Percentiles rank a stretch among this genome's conserved stretches.
These are phyloP conservation scores for Salvia splendens DNA, from an alignment of 257 asterid species.

Conservation along the genomic window DNA sequence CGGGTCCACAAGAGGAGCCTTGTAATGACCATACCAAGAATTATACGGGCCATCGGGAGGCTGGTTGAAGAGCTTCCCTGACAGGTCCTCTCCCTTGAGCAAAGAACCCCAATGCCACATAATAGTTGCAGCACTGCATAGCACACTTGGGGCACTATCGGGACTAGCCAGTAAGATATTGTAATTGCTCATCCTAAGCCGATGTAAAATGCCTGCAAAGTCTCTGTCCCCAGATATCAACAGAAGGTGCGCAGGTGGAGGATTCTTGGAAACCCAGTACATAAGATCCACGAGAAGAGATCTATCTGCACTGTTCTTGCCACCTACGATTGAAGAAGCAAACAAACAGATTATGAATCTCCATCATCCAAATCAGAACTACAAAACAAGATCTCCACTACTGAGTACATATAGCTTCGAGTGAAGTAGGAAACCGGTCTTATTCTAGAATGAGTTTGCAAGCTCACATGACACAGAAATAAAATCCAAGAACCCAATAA, in stretches of 20 bases:
- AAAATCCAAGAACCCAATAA: background rate
- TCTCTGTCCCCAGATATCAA: conserved; percentile 85
- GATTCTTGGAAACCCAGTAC: conserved; percentile 93
- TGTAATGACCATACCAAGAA: conserved; percentile 89
- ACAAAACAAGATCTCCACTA: background rate
- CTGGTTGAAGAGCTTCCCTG: conserved; percentile 81
- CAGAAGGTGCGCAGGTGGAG: conserved; percentile 95
- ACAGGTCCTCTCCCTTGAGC: conserved; percentile 70
- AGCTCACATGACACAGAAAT: background rate
- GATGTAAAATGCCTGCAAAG: conserved; percentile 78
- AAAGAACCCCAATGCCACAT: conserved; percentile 94
- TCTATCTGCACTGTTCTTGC: conserved; percentile 91
- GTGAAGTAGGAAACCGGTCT: background rate
- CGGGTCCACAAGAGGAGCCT: conserved; percentile 73
- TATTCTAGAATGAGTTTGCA: background rate
- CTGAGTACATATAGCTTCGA: background rate
- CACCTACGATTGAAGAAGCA: conserved; percentile 49
- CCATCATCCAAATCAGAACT: conserved; percentile 2
- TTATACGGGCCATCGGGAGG: conserved; percentile 92
- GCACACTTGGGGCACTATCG: conserved; percentile 60
- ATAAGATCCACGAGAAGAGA: conserved; percentile 89
- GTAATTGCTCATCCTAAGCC: conserved; percentile 85
- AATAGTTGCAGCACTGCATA: conserved; percentile 88
- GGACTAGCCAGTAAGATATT: conserved; percentile 80
- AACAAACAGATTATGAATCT: background rate